Base-by-base conservation (phyloP, 2,329 filamentous ascomycete genomes). In the Aspergillus fructus region DNA sequence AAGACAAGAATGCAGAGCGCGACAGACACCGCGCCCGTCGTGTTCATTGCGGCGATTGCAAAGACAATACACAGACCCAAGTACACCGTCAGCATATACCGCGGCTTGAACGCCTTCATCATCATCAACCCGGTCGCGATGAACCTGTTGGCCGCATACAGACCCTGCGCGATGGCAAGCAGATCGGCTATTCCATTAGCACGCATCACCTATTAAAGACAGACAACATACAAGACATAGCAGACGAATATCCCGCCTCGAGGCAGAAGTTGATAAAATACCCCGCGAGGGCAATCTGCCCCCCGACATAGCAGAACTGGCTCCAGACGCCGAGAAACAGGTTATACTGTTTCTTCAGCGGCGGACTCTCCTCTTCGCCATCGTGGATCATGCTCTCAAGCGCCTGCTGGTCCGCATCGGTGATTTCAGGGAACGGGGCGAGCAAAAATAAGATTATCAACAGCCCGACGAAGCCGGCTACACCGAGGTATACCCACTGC, bases 251-350 rank as follows among this genome's bases (percentile, higher is more conserved):
- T 0, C 52, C 45, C 3, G 23, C 42, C 17, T 45, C 30, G 3
- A 49, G 24, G 1, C 49, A 41, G 33, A 58, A 51, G 15, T 55
- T 58, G 41, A 58, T 58, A 30, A 19, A 50, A 13, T 58, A 55
- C 5, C 52, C 42, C 5, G 47, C 50, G 27, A 58, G 43, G 1
- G 50, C 39, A 3, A 54, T 41, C 8, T 54, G 50, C 5, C 46
- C 51, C 0, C 51, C 46, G 6, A 53, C 27, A 19, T 54, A 58
- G 51, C 56, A 54, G 12, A 58, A 58, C 19, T 50, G 45, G 6
- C 37, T 42, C 27, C 24, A 55, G 0, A 58, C 43, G 1, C 41
- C 49, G 0, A 58, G n/a, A 23, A 53, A 58, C 7, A 58, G 27
- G 5, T 41, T 58, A 21, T 53, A 45, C 39, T 58, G 45, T 5